These are phyloP conservation scores for Astrephomene gubernaculifera DNA, from an alignment of 139 green algal genomes.

Conservation along the genomic window DNA sequence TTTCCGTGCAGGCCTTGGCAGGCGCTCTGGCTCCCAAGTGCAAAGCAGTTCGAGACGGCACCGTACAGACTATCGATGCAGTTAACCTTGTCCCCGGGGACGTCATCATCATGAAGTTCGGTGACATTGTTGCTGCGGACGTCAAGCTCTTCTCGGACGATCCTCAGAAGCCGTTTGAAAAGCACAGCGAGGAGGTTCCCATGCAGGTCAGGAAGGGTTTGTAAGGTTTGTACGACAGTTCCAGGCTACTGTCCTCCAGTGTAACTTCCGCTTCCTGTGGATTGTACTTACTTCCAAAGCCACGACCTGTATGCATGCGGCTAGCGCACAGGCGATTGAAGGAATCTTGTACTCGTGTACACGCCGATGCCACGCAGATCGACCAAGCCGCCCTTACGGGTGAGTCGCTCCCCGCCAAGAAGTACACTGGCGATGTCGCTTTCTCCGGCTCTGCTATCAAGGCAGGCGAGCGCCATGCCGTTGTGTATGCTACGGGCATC, in stretches of 20 bases:
- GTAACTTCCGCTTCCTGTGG: too few relatives aligned
- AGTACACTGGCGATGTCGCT: conserved; percentile 80
- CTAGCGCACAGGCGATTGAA: too few relatives aligned
- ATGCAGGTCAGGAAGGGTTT: conserved; percentile 80
- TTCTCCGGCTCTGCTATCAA: conserved; percentile 91
- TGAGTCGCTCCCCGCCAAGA: conserved; percentile 90
- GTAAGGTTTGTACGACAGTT: too few relatives aligned
- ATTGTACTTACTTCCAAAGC: too few relatives aligned
- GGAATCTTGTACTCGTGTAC: too few relatives aligned
- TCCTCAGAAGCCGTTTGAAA: conserved; percentile 18
- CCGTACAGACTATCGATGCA: conserved; percentile 69
- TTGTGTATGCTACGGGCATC: conserved; percentile 83
- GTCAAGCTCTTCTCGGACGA: conserved; percentile 83
- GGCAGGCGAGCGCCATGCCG: conserved; percentile 85
- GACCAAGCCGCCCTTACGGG: conserved; percentile 90
- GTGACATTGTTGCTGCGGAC: conserved; percentile 90
- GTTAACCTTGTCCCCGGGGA: conserved; percentile 81
- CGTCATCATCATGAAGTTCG: conserved; percentile 84
- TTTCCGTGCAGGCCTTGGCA: conserved; percentile 77
- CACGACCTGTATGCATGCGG: too few relatives aligned
- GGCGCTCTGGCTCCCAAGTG: conserved; percentile 80
- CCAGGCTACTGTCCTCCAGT: too few relatives aligned
- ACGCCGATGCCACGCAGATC: too few relatives aligned
- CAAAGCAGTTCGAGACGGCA: conserved; percentile 70
- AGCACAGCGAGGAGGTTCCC: conserved; percentile 62